Base-by-base conservation (phyloP, 2,329 filamentous ascomycete species). In the Thyridium curvatum region DNA sequence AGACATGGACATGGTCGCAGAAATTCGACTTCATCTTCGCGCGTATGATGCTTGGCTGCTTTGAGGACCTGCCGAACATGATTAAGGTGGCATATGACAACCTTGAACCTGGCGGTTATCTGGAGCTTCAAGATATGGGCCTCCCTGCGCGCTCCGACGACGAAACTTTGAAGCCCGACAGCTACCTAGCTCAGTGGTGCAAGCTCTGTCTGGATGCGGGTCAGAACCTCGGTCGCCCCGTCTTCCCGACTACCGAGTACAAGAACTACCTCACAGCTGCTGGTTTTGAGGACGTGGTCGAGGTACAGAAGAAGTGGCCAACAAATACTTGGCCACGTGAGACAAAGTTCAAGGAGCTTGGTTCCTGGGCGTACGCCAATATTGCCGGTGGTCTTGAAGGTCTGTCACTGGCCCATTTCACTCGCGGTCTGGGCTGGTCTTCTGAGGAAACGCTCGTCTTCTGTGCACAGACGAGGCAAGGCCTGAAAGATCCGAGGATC, bases 291-390 rank as follows among this genome's bases (percentile, higher is more conserved):
- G 46, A 58, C 28, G 46, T 56, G 12, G 15, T 33, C 8, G 41
- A 54, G 42, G 48, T 46, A 18, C 35, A 45, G 18, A 46, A 42
- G 41, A 48, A 50, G 37, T 51, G 53, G 37, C 55, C 55, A 2
- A 51, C 47, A 10, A 56, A 55, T 32, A 42, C 43, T 9, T 59
- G 57, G 55, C 50, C 56, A 3, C 44, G 46, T 28, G 53, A 56
- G 34, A 41, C 40, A 18, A 50, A 51, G 35, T 43, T 52, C 39
- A 58, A 56, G 41, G 44, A 50, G 30, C 43, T 59, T 4, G 56
- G 56, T 10, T 41, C 41, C 14, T 54, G 52, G 47, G 46, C 48
- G 14, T 36, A 47, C 18, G 43, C 49, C 18, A 55, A 52, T 30
- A 44, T 55, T 10, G 41, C 52, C 46, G 43, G 35, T 18, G 56